Evolutionary conservation across 108 stramenopile genomes (phyloP).

Genomic region (Fragilaria crotonensis): DNA sequence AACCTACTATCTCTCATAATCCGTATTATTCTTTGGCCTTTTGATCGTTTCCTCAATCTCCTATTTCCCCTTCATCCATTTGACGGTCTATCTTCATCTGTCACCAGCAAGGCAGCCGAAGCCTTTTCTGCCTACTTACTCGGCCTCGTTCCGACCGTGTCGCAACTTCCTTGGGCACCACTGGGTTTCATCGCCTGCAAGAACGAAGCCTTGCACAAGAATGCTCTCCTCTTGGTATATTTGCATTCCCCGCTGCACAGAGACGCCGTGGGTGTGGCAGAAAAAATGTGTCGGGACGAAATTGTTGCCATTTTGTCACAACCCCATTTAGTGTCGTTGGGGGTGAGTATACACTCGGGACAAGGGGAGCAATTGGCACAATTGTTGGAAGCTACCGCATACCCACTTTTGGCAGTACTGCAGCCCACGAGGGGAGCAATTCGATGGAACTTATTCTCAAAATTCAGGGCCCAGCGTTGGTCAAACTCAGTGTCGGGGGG

Average conservation of each 20-base stretch:
- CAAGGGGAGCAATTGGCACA: constrained; percentile 60
- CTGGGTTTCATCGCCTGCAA: constrained; percentile 36
- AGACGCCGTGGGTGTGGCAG: constrained; percentile 17
- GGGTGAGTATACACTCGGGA: constrained; percentile 59
- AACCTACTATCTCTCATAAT: constrained; percentile 22
- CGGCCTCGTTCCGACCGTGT: constrained; percentile 14
- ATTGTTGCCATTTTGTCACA: constrained; percentile 46
- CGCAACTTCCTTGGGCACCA: constrained; percentile 18
- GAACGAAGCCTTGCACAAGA: constrained; percentile 31
- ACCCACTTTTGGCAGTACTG: constrained; percentile 61
- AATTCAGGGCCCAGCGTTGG: constrained; percentile 46
- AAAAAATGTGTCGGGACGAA: constrained; percentile 14
- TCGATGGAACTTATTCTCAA: constrained; percentile 49
- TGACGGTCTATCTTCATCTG: constrained; percentile 49
- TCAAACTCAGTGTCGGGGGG: constrained; percentile 25
- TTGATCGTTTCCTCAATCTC: constrained; percentile 21
- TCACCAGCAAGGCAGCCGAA: constrained; percentile 54
- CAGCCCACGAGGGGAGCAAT: constrained; percentile 30
- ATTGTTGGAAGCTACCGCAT: constrained; percentile 46
- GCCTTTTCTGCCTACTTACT: constrained; percentile 41
- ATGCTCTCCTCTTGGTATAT: constrained; percentile 52
- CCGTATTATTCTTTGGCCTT: constrained; percentile 44
- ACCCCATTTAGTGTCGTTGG: constrained; percentile 39
- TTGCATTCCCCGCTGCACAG: constrained; percentile 70
- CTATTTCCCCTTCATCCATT: constrained; percentile 41